Percentiles rank a stretch among this genome's conserved stretches.
Evolutionary conservation across 2,329 filamentous ascomycete species (phyloP).

Genomic region (Talaromyces pinophilus): DNA sequence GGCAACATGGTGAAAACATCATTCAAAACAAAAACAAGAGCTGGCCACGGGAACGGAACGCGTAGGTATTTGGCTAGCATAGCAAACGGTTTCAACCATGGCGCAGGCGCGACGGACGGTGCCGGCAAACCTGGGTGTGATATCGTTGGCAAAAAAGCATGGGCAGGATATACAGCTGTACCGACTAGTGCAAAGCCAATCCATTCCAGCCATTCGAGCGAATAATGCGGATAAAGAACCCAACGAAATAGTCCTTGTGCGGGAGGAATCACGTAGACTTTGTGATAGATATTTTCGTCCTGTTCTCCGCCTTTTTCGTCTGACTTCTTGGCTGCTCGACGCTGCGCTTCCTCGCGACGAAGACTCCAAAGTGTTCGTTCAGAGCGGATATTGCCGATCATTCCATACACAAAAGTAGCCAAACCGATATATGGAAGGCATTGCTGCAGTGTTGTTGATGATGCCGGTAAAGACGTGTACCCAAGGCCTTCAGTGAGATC

Average conservation of each 20-base stretch:
- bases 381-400: slow-evolving; percentile 80
- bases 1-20: slow-evolving; percentile 90
- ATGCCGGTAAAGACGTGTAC: slow-evolving; percentile 21
- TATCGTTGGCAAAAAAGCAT: slow-evolving; percentile 7
- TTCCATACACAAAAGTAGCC: slow-evolving; percentile 72
- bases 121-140: slow-evolving; percentile 25
- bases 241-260: slow-evolving; percentile 78
- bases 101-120: slow-evolving; percentile 34
- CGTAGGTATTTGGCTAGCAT: slow-evolving; percentile 31
- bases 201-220: slow-evolving; percentile 98
- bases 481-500: slow-evolving; percentile 50
- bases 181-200: slow-evolving; percentile 73
- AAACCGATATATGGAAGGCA: slow-evolving; percentile 64
- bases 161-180: slow-evolving; percentile 36
- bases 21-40: slow-evolving; percentile 79
- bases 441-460: slow-evolving; percentile 24
- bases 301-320: slow-evolving; percentile 6
- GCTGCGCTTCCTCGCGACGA: slow-evolving; percentile 64
- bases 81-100: slow-evolving; percentile 40
- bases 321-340: slow-evolving; percentile 43
- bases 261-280: slow-evolving; percentile 83
- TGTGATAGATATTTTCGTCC: slow-evolving; percentile 60
- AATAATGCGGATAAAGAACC: slow-evolving; percentile 87
- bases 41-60: slow-evolving; percentile 66
- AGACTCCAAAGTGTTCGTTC: slow-evolving; percentile 90